phyloP scores from a whole-genome alignment of 2,329 filamentous ascomycete genomes.

The Emergomyces orientalis region DNA sequence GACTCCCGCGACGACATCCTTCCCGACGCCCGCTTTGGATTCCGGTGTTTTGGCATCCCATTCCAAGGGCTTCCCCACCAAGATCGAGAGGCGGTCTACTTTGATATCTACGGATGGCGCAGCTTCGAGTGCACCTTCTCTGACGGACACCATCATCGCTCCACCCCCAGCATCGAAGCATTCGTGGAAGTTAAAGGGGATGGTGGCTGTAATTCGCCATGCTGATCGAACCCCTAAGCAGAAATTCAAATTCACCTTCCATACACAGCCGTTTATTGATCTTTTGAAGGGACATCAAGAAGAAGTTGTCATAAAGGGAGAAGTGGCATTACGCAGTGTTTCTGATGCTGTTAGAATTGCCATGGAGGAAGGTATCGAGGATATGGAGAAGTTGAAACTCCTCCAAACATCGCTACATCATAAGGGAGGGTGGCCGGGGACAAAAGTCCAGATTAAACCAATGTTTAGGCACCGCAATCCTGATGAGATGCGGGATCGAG shows the following conservation, averaged over 20 bases:
- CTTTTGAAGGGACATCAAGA: slow-evolving; percentile 91
- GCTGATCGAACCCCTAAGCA: slow-evolving; percentile 97
- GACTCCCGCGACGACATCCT: slow-evolving; percentile 8
- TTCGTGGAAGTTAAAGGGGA: slow-evolving; percentile 95
- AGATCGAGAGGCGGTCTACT: slow-evolving; percentile 31
- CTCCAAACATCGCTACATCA: slow-evolving; percentile 80
- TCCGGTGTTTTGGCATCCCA: not conserved
- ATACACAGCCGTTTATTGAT: slow-evolving; percentile 91
- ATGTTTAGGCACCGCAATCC: slow-evolving; percentile 90
- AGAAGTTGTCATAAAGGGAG: slow-evolving; percentile 87
- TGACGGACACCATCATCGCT: slow-evolving; percentile 25
- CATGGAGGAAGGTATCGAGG: slow-evolving; percentile 69
- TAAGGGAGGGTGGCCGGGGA: slow-evolving; percentile 89
- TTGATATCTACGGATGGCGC: slow-evolving; percentile 12
- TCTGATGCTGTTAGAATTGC: slow-evolving; percentile 78
- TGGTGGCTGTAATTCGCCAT: slow-evolving; percentile 92
- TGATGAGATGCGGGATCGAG: slow-evolving; percentile 42
- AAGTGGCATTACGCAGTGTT: slow-evolving; percentile 80
- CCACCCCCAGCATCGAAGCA: slow-evolving; percentile 68
- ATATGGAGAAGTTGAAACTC: slow-evolving; percentile 72
- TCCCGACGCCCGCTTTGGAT: not conserved
- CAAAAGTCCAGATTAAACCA: slow-evolving; percentile 97
- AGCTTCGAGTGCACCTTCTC: slow-evolving; percentile 7
- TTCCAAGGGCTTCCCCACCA: not conserved
- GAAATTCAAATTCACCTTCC: slow-evolving; percentile 99